Percentiles rank a stretch among this genome's conserved stretches.
Conservation (phyloP, 2,329 filamentous ascomycete species). For the Myriosclerotinia curreyana region DNA sequence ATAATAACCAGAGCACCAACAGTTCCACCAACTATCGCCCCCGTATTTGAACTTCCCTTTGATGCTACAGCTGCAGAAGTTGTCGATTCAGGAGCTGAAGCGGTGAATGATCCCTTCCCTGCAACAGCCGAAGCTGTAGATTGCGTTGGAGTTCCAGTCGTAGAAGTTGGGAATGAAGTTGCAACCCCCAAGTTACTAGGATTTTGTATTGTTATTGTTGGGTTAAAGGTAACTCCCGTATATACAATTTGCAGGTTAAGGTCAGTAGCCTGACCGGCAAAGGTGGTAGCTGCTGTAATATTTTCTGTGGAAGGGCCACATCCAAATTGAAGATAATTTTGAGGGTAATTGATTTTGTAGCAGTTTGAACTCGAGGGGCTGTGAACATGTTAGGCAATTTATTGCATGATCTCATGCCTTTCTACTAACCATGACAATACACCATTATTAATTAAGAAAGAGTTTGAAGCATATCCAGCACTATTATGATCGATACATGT, state of each 20-base stretch:
- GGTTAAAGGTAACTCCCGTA: constrained; percentile 32
- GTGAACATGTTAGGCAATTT: constrained; percentile 25
- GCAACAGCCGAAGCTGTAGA: constrained; percentile 17
- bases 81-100: constrained; percentile 8
- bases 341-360: constrained; percentile 35
- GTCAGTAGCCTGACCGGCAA: constrained; percentile 33
- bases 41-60: constrained; percentile 5
- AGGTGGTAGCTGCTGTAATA: constrained; percentile 32
- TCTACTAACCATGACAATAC: constrained; percentile 35
- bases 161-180: constrained; percentile 17
- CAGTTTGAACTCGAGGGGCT: constrained; percentile 31
- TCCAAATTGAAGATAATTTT: constrained; percentile 34
- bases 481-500: constrained; percentile 36
- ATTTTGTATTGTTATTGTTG: constrained; percentile 18
- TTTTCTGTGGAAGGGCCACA: constrained; percentile 34
- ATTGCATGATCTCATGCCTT: neutral
- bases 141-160: constrained; percentile 9
- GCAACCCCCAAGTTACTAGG: constrained; percentile 18
- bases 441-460: constrained; percentile 33
- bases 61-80: neutral
- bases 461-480: constrained; percentile 29
- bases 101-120: constrained; percentile 12
- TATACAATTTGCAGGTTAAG: constrained; percentile 35
- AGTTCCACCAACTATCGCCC: constrained; percentile 11
- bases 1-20: constrained; percentile 10